These are phyloP conservation scores for Penicillium italicum DNA, from an alignment of 2,329 filamentous ascomycete genomes.

Conservation along the genomic window DNA sequence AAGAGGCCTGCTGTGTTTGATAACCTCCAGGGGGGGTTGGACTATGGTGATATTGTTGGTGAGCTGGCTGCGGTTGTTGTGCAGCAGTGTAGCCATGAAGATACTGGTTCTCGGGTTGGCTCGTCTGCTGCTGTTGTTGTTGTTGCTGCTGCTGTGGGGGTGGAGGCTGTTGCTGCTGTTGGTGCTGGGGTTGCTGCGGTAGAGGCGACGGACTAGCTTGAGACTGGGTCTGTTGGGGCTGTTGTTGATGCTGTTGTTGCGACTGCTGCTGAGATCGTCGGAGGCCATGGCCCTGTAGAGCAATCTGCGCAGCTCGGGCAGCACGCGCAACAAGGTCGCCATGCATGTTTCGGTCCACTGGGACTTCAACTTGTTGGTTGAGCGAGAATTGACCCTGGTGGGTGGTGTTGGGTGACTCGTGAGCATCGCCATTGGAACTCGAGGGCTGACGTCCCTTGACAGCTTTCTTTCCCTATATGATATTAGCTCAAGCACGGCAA, in stretches of 20 bases:
- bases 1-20: slow-evolving; percentile 29
- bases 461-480: slow-evolving; percentile 37
- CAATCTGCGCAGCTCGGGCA: slow-evolving; percentile 48
- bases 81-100: slow-evolving; percentile 36
- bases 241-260: slow-evolving; percentile 32
- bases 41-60: slow-evolving; percentile 35
- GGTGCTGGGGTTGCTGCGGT: slow-evolving; percentile 34
- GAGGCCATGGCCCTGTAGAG: slow-evolving; percentile 44
- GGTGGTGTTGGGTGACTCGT: slow-evolving; percentile 37
- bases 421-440: slow-evolving; percentile 36
- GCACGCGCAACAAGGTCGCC: slow-evolving; percentile 48
- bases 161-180: slow-evolving; percentile 30
- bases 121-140: slow-evolving; percentile 15
- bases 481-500: slow-evolving; percentile 18
- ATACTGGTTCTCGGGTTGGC: slow-evolving; percentile 31
- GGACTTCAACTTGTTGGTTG: slow-evolving; percentile 38
- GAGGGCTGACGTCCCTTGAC: slow-evolving; percentile 38
- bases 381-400: slow-evolving; percentile 44
- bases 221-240: slow-evolving; percentile 24
- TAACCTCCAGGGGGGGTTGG: slow-evolving; percentile 36
- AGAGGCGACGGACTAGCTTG: slow-evolving; percentile 6
- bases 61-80: slow-evolving; percentile 29
- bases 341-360: slow-evolving; percentile 40
- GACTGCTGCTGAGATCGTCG: slow-evolving; percentile 36
- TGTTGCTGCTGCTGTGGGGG: slow-evolving; percentile 20